A percentile compares a stretch with the other conserved stretches of the same genome.
Conservation (phyloP, 805 yeast genomes). For the Wickerhamiella siamensis region DNA sequence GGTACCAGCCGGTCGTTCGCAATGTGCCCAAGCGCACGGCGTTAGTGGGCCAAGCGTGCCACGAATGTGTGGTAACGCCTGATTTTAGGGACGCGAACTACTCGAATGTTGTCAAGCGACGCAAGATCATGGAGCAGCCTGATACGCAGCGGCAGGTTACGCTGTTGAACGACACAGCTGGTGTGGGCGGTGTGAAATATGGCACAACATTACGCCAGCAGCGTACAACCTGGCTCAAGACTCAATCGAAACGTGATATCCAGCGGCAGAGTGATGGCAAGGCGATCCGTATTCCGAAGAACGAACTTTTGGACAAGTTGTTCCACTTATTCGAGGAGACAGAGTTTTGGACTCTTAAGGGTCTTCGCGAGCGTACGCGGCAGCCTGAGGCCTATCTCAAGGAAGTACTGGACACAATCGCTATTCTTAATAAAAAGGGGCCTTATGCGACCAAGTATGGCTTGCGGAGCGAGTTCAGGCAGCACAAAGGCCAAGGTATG, state of each 20-base stretch:
- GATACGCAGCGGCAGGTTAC: conserved; percentile 44
- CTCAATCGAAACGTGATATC: conserved; percentile 21
- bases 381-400: conserved; percentile 87
- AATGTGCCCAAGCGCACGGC: conserved; percentile 72
- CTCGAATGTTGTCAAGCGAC: conserved; percentile 42
- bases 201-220: conserved; percentile 24
- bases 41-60: conserved; percentile 72
- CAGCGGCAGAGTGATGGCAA: conserved; percentile 52
- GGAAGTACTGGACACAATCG: conserved; percentile 81
- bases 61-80: conserved; percentile 84
- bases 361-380: conserved; percentile 79
- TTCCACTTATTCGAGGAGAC: conserved; percentile 86
- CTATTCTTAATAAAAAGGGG: conserved; percentile 80
- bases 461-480: conserved; percentile 78
- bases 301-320: conserved; percentile 73
- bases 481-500: conserved; percentile 23
- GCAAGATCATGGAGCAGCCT: conserved; percentile 34
- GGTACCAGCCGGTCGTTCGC: conserved; percentile 7
- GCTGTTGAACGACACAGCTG: conserved; percentile 65
- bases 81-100: conserved; percentile 60
- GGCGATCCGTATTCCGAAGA: conserved; percentile 87
- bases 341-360: conserved; percentile 94
- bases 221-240: conserved; percentile 15
- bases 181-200: conserved; percentile 36
- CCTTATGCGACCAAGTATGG: conserved; percentile 90